A percentile compares a stretch with the other conserved stretches of the same genome.
Conservation (phyloP, 495 filamentous ascomycete species). For the Talaromyces wortmannii region DNA sequence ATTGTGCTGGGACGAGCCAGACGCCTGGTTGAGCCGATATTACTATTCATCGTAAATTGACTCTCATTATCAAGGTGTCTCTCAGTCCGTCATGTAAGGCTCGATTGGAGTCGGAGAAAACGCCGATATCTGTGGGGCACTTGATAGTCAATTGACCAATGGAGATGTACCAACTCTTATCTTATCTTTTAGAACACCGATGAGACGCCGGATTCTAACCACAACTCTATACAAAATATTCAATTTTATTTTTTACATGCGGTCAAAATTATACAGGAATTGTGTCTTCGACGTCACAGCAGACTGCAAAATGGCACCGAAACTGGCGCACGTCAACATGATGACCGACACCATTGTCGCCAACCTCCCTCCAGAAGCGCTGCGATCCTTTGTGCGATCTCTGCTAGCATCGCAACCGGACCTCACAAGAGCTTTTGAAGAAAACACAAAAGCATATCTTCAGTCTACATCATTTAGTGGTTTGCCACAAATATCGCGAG, state of each 20-base stretch:
- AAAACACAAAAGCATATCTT: constrained; percentile 8
- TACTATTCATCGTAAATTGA: no score
- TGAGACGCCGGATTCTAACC: no score
- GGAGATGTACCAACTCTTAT: no score
- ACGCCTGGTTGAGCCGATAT: no score
- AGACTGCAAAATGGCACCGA: constrained; percentile 2
- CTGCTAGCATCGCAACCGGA: constrained; percentile 7
- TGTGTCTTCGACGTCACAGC: background rate
- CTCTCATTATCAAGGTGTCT: no score
- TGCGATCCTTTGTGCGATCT: constrained; percentile 16
- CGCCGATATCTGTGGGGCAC: background rate
- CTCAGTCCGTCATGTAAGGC: background rate
- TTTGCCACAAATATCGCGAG: background rate
- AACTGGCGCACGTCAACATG: constrained; percentile 22
- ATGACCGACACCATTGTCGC: constrained; percentile 25
- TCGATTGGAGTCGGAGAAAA: background rate
- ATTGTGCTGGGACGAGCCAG: background rate
- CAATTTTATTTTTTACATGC: no score
- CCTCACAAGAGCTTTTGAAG: constrained; percentile 15
- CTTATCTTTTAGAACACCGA: no score
- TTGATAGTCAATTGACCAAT: no score
- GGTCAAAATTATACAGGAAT: no score
- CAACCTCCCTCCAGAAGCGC: constrained; percentile 16
- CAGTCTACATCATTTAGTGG: background rate
- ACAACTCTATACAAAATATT: no score